These are phyloP conservation scores for Saitozyma sp. DNA, from an alignment of 768 basidiomycete genomes.

Conservation along the genomic window DNA sequence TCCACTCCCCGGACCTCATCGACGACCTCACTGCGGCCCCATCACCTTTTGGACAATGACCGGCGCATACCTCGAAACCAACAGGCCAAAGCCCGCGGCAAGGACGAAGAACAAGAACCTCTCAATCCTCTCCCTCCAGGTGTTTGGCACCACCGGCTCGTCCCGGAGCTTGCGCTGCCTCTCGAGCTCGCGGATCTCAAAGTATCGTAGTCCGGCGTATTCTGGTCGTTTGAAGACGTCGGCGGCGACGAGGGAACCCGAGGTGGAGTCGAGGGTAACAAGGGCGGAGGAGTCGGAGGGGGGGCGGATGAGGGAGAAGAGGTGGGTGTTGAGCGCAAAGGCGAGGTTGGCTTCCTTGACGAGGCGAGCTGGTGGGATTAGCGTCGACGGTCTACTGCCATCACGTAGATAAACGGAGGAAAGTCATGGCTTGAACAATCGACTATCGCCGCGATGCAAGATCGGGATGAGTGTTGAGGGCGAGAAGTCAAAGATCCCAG, in stretches of 20 bases:
- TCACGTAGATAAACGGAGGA: conserved; percentile 45
- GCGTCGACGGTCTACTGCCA: not conserved
- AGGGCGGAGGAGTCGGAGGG: conserved; percentile 3
- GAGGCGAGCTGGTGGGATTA: conserved; percentile 21
- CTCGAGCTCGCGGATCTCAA: conserved; percentile 11
- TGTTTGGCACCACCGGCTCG: not conserved
- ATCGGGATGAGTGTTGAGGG: too few species aligned
- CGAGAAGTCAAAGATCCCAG: too few species aligned
- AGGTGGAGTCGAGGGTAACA: not conserved
- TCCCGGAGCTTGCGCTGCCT: not conserved
- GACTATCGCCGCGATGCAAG: too few species aligned
- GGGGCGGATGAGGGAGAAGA: conserved; percentile 38
- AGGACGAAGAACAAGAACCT: not conserved
- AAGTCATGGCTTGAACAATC: too few species aligned
- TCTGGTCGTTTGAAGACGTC: not conserved
- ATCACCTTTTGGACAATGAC: too few species aligned
- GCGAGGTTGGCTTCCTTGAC: conserved; percentile 46
- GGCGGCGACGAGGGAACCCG: not conserved
- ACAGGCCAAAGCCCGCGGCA: not conserved
- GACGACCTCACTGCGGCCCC: too few species aligned
- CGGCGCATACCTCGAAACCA: too few species aligned
- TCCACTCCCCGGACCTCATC: too few species aligned
- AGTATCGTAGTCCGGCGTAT: conserved; percentile 9
- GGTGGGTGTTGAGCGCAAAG: conserved; percentile 41
- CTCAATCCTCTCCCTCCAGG: not conserved